phyloP scores from a whole-genome alignment of 192 early-diverging fungal genomes.

The Backusella mclennaniae region DNA sequence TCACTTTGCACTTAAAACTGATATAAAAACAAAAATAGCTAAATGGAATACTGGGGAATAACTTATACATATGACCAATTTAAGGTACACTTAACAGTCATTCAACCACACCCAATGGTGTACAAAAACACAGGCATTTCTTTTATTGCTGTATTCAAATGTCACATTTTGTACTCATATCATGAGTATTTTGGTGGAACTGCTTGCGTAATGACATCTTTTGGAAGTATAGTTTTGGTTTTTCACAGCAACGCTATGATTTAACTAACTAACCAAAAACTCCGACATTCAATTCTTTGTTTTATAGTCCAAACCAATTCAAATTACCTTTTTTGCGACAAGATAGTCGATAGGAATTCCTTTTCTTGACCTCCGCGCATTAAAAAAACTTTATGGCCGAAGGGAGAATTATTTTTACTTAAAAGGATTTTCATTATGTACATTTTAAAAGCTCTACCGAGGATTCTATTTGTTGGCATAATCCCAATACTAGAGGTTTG shows the following conservation, averaged over 20 bases:
- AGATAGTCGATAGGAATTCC: background rate
- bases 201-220: constrained; percentile 7
- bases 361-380: constrained; percentile 5
- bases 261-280: background rate
- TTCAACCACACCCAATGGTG: background rate
- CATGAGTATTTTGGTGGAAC: background rate
- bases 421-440: background rate
- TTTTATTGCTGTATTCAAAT: constrained; percentile 1
- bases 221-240: background rate
- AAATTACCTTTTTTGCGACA: background rate
- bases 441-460: background rate
- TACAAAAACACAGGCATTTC: background rate
- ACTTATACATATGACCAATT: background rate
- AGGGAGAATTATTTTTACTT: background rate
- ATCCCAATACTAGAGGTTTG: background rate
- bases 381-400: background rate
- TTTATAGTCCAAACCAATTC: background rate
- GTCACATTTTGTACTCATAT: constrained; percentile 7
- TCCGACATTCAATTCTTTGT: background rate
- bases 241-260: background rate
- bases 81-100: background rate
- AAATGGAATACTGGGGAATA: background rate
- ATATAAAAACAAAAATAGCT: background rate
- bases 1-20: background rate
- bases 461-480: background rate